These are phyloP conservation scores for Oenanthe sinensis DNA, from an alignment of 129 eudicot species.

Conservation along the genomic window DNA sequence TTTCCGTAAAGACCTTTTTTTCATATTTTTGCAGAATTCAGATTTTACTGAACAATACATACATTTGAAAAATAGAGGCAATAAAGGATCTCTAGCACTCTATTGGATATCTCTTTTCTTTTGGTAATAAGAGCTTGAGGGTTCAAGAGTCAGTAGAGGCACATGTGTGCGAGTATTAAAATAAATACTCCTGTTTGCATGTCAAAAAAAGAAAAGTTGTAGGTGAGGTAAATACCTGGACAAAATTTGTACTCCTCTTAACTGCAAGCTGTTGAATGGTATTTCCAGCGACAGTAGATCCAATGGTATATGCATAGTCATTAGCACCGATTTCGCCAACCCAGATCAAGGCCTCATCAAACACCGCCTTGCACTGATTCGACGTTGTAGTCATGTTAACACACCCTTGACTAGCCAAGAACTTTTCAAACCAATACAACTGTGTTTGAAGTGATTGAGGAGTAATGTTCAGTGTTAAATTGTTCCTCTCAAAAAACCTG, in stretches of 20 bases:
- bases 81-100: too few relatives aligned
- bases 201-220: neutral
- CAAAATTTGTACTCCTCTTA: slow-evolving; percentile 37
- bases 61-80: too few relatives aligned
- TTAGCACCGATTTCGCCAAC: slow-evolving; percentile 95
- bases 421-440: slow-evolving; percentile 56
- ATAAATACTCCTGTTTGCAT: neutral
- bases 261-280: slow-evolving; percentile 57
- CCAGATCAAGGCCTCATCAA: slow-evolving; percentile 82
- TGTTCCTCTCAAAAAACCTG: slow-evolving; percentile 55
- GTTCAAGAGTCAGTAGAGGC: neutral
- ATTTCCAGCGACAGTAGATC: slow-evolving; percentile 36
- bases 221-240: slow-evolving; percentile 39
- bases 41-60: too few relatives aligned
- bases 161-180: neutral
- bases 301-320: slow-evolving; percentile 65
- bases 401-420: slow-evolving; percentile 41
- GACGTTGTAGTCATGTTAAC: slow-evolving; percentile 20
- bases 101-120: too few relatives aligned
- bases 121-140: neutral
- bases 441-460: slow-evolving; percentile 67
- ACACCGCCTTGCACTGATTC: slow-evolving; percentile 35
- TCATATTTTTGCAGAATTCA: too few relatives aligned
- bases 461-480: slow-evolving; percentile 44
- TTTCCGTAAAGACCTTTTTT: too few relatives aligned